These are phyloP conservation scores for Achaetomium macrosporum DNA, from an alignment of 2,329 filamentous ascomycete species.

Conservation along the genomic window DNA sequence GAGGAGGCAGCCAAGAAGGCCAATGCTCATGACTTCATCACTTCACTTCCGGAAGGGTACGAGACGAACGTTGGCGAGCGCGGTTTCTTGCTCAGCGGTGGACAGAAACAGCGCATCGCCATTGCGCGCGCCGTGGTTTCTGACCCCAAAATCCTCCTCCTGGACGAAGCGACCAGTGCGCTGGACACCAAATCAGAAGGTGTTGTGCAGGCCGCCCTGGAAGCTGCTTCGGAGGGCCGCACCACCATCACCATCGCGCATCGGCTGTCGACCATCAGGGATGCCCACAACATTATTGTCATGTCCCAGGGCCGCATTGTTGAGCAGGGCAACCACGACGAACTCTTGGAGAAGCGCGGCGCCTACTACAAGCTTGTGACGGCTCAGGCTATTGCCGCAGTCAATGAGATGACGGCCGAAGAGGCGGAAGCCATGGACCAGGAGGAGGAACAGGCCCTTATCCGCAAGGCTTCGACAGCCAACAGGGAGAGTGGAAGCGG, in stretches of 20 bases:
- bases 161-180: constrained; percentile 92
- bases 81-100: constrained; percentile 86
- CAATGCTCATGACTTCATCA: constrained; percentile 91
- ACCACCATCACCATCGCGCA: constrained; percentile 97
- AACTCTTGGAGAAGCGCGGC: constrained; percentile 62
- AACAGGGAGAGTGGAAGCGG: constrained; percentile 33
- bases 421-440: constrained; percentile 47
- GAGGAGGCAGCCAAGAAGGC: constrained; percentile 80
- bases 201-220: constrained; percentile 86
- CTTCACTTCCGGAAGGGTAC: constrained; percentile 75
- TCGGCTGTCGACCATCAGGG: constrained; percentile 86
- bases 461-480: constrained; percentile 39
- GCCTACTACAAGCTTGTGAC: constrained; percentile 83
- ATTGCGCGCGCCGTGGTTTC: constrained; percentile 88
- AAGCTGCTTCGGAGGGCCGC: constrained; percentile 75
- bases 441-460: constrained; percentile 48
- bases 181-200: constrained; percentile 93
- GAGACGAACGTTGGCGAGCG: constrained; percentile 93
- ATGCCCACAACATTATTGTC: constrained; percentile 93
- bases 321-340: constrained; percentile 84
- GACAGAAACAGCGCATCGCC: constrained; percentile 94
- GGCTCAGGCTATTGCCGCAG: constrained; percentile 72
- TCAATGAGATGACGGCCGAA: constrained; percentile 47
- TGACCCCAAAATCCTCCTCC: constrained; percentile 83
- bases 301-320: constrained; percentile 81